These are phyloP conservation scores for Pleurotus tuber-regium DNA, from an alignment of 768 basidiomycete species.

Conservation along the genomic window DNA sequence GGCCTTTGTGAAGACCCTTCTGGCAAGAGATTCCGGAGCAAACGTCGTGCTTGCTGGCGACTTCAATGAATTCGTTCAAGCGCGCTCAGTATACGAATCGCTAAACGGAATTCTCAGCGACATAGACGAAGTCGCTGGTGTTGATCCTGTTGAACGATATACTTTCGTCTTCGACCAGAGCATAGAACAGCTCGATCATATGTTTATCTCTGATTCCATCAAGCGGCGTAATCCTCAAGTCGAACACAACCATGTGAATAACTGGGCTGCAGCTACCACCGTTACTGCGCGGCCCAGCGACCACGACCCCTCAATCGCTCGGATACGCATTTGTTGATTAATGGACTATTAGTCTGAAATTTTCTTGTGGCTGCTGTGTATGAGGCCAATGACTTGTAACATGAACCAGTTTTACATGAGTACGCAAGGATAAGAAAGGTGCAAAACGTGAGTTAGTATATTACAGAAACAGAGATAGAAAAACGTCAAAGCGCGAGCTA, in stretches of 20 bases:
- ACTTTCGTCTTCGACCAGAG: conserved; percentile 63
- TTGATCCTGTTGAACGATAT: conserved; percentile 51
- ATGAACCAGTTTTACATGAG: too few species aligned
- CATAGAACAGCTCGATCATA: conserved; percentile 58
- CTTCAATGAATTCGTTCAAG: conserved; percentile 59
- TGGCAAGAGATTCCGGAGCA: conserved; percentile 39
- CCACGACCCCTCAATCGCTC: conserved; percentile 59
- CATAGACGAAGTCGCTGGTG: conserved; percentile 47
- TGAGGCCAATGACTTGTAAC: too few species aligned
- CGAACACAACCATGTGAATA: conserved; percentile 63
- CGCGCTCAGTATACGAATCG: conserved; percentile 48
- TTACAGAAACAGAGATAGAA: too few species aligned
- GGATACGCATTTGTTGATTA: conserved; percentile 42
- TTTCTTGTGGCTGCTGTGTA: too few species aligned
- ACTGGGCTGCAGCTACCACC: conserved; percentile 43
- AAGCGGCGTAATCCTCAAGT: conserved; percentile 38
- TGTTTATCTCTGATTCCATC: conserved; percentile 48
- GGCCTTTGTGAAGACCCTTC: conserved; percentile 47
- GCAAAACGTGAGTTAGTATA: too few species aligned
- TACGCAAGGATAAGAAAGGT: too few species aligned
- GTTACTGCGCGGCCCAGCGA: conserved; percentile 43
- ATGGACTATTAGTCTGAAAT: background rate
- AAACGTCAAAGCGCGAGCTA: too few species aligned
- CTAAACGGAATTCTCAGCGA: conserved; percentile 41
- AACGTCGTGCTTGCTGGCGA: conserved; percentile 57